Evolutionary conservation across 768 basidiomycete species (phyloP), one percentile per base, ranked within the genome.

Genomic region (Lactarius tabidus): DNA sequence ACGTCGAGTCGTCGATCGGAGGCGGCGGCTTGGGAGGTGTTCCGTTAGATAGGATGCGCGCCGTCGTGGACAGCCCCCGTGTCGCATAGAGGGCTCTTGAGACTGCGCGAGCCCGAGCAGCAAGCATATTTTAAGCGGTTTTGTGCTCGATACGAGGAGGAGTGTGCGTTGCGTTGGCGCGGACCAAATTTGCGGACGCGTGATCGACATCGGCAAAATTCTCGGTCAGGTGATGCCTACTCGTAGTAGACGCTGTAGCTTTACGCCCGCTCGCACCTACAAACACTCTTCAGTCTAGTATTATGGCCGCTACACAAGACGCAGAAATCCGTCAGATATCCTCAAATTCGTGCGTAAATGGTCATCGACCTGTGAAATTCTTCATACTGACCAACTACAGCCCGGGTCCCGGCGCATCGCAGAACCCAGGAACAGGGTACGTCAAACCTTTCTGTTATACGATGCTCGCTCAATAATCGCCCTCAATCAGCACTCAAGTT

Each of bases 1-100:
- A 95, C 0, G 96, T 98, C 39, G 93, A 95, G 76, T 96, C 95
- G 74, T 93, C 89, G 65, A 95, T 90, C 5, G 92, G 81, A 59
- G 81, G 86, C 0, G 91, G 91, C 15, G 90, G 89, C 73, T 84
- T 87, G 18, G 90, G 89, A 29, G 80, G 81, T 2, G 48, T 51
- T 0, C 60, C 57, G 43, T 65, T 58, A n/a, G 71, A 60, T 3
- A 63, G 56, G 38, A 57, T 69, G 67, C 51, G 72, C 63, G 29
- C 67, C 20, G n/a, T 66, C 26, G 65, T 62, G 7, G 70, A 58
- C 57, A 79, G 70, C 1, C 69, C 59, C 33, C 77, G 75, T 23
- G 64, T 28, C 1, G 61, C 23, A 14, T 29, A 57, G 17, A 67
- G 48, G 18, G 58, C 20, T 33, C 62, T 63, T 17, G 59, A 60